Base-by-base conservation (phyloP, 2,329 filamentous ascomycete genomes). In the Dothideomycetes sp. region DNA sequence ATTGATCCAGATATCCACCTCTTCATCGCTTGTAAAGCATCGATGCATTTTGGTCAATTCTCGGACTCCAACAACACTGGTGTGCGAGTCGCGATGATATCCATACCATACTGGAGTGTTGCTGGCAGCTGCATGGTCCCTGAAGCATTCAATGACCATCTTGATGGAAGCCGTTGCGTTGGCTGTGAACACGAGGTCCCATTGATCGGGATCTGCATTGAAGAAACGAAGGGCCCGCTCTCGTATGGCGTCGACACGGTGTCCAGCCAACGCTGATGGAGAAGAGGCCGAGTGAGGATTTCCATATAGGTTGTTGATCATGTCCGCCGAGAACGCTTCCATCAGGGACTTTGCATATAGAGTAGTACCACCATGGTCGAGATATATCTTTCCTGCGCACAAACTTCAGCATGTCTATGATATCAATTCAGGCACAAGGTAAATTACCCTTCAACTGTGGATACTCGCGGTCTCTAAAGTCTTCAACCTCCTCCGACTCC, bases 331-430 rank as follows among this genome's bases (percentile, higher is more conserved):
- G 61, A 94, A 94, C 17, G 65, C 69, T 48, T 89, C 81, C 59
- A 96, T 79, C 17, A 91, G 63, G 19, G 84, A 87, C 58, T 82
- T 89, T 31, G 86, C 69, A 55, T 83, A 85, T 1, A 83, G 40
- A 0, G 88, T 89, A n/a, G 85, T 84, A n/a, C 87, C 89, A 0
- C 87, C 87, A 80, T 96, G 88, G 52, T 96, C 89, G 41, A 96
- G 79, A 58, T 95, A 96, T 34, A 56, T 48, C 5, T 49, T 42
- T 24, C 12, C 47, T 32, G 37, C 27, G 18, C 39, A 34, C 7
- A 37, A n/a, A 27, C 15, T 56, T 59, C 18, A 68, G 53, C 22
- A 56, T 47, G 15, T 17, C 17, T 19, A 22, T 11, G 10, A 37
- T n/a, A n/a, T n/a, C n/a, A 27, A 27, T 27, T 12, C 12, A 27